Conservation (phyloP, 371 early-diverging fungal species). For the Rhizopus arrhizus region DNA sequence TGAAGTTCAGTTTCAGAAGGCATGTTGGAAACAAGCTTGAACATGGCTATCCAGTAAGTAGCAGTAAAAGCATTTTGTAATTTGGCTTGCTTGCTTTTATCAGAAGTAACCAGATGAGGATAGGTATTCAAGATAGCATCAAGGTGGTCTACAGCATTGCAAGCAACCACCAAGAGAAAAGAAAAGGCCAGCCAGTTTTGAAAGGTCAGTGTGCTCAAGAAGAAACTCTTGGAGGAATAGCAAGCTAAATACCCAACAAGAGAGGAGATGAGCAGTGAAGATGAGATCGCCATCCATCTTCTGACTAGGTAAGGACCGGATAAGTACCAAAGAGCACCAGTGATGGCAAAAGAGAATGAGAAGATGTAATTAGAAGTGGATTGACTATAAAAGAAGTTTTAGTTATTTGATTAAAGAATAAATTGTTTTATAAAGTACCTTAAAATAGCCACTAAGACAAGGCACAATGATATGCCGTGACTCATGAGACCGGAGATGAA, state of each 20-base stretch:
- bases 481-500: slow-evolving; percentile 21
- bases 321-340: slow-evolving; percentile 28
- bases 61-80: slow-evolving; percentile 26
- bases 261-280: slow-evolving; percentile 31
- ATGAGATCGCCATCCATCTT: slow-evolving; percentile 21
- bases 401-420: not conserved
- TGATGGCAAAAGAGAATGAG: slow-evolving; percentile 13
- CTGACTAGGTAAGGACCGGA: slow-evolving; percentile 45
- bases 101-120: slow-evolving; percentile 27
- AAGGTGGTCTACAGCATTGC: slow-evolving; percentile 44
- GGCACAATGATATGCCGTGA: slow-evolving; percentile 26
- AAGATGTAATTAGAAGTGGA: slow-evolving; percentile 4
- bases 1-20: slow-evolving; percentile 33
- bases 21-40: slow-evolving; percentile 18
- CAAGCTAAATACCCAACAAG: slow-evolving; percentile 33
- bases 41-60: slow-evolving; percentile 30
- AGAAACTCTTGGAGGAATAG: slow-evolving; percentile 21
- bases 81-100: slow-evolving; percentile 15
- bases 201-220: slow-evolving; percentile 29
- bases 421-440: slow-evolving; percentile 24
- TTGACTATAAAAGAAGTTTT: slow-evolving; percentile 17
- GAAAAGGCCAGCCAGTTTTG: slow-evolving; percentile 45
- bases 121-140: slow-evolving; percentile 42
- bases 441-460: slow-evolving; percentile 21
- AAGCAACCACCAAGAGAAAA: slow-evolving; percentile 39